Percentiles rank a stretch among this genome's conserved stretches.
Evolutionary conservation across 1,139 yeast species (phyloP).

Genomic region (Candida sp.): DNA sequence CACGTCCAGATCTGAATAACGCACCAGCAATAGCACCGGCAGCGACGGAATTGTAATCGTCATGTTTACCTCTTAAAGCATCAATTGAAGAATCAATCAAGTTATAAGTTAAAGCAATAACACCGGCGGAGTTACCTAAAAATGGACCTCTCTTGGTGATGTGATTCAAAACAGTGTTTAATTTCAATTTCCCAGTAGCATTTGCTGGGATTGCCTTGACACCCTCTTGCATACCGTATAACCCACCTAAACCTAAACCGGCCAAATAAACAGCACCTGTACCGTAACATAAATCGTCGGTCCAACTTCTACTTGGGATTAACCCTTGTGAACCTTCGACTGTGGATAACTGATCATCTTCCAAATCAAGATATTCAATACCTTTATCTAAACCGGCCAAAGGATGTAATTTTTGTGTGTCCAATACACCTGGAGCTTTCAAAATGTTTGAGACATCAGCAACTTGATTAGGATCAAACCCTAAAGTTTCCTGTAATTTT

Average conservation of each 20-base stretch:
- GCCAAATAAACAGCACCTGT: slow-evolving; percentile 90
- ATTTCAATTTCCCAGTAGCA: slow-evolving; percentile 72
- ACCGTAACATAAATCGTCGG: slow-evolving; percentile 96
- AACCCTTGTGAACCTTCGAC: slow-evolving; percentile 88
- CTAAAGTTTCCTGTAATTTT: slow-evolving; percentile 39
- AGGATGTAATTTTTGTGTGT: slow-evolving; percentile 80
- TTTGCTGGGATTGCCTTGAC: slow-evolving; percentile 68
- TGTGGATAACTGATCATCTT: slow-evolving; percentile 67
- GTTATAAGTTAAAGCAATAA: slow-evolving; percentile 85
- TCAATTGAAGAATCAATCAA: slow-evolving; percentile 79
- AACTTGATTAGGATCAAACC: slow-evolving; percentile 68
- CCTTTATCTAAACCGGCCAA: slow-evolving; percentile 90
- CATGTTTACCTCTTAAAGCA: slow-evolving; percentile 82
- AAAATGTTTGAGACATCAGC: slow-evolving; percentile 62
- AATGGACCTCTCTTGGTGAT: slow-evolving; percentile 95
- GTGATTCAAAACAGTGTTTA: slow-evolving; percentile 88
- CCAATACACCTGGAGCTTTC: slow-evolving; percentile 60
- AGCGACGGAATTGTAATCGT: slow-evolving; percentile 73
- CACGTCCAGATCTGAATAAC: slow-evolving; percentile 80
- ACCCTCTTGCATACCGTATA: slow-evolving; percentile 86
- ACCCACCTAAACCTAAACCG: slow-evolving; percentile 81
- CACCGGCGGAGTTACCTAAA: slow-evolving; percentile 94
- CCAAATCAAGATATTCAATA: slow-evolving; percentile 86
- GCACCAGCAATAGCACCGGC: slow-evolving; percentile 97
- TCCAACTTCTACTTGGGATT: slow-evolving; percentile 94